These are phyloP conservation scores for Acaromyces ingoldii DNA, from an alignment of 1,284 basidiomycete genomes.

Conservation along the genomic window DNA sequence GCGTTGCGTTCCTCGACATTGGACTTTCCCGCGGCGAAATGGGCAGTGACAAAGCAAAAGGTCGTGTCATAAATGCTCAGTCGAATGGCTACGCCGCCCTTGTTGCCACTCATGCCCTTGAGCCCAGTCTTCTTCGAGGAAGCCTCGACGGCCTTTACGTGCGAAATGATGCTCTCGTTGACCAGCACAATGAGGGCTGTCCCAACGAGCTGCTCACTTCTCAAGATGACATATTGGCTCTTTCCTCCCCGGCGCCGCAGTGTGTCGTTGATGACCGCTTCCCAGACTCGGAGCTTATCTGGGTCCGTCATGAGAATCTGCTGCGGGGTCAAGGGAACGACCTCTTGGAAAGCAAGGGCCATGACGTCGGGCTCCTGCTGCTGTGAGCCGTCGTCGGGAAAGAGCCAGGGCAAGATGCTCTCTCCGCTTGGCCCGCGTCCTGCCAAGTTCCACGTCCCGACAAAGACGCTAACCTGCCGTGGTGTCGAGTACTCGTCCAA, in stretches of 20 bases:
- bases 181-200: slow-evolving; percentile 84
- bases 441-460: slow-evolving; percentile 94
- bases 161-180: slow-evolving; percentile 67
- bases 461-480: slow-evolving; percentile 68
- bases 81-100: slow-evolving; percentile 77
- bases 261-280: slow-evolving; percentile 72
- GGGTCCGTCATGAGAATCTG: slow-evolving; percentile 91
- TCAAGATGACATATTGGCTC: slow-evolving; percentile 73
- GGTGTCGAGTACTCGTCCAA: slow-evolving; percentile 78
- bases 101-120: slow-evolving; percentile 95
- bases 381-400: slow-evolving; percentile 56
- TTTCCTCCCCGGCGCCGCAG: slow-evolving; percentile 67
- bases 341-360: slow-evolving; percentile 79
- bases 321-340: slow-evolving; percentile 91
- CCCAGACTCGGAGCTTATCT: slow-evolving; percentile 73
- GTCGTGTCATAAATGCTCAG: slow-evolving; percentile 83
- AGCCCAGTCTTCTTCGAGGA: slow-evolving; percentile 93
- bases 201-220: slow-evolving; percentile 93
- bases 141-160: slow-evolving; percentile 85
- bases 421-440: slow-evolving; percentile 71
- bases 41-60: slow-evolving; percentile 92
- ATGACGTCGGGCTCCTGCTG: slow-evolving; percentile 50
- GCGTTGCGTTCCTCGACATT: slow-evolving; percentile 86
- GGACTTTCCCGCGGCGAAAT: slow-evolving; percentile 85
- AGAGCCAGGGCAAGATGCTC: slow-evolving; percentile 81